Conservation (phyloP, 805 yeast genomes). For the Scheffersomyces amazonensis region DNA sequence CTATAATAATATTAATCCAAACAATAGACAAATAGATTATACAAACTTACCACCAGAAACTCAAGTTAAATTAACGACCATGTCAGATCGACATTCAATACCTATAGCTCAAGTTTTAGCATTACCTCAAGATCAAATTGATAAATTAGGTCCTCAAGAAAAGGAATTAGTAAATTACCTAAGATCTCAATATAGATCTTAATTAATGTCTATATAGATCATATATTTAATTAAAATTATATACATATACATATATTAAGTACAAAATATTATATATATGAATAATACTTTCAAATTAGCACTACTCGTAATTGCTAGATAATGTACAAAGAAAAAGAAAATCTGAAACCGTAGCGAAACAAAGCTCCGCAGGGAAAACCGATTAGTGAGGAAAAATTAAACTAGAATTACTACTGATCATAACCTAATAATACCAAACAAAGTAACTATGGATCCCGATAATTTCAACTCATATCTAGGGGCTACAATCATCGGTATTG, state of each 20-base stretch:
- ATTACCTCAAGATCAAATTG: conserved; percentile 48
- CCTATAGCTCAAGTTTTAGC: conserved; percentile 53
- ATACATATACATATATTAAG: too few relatives aligned
- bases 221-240: too few relatives aligned
- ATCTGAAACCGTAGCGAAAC: too few relatives aligned
- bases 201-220: too few relatives aligned
- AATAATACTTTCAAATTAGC: background rate
- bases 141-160: conserved; percentile 48
- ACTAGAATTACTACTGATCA: too few relatives aligned
- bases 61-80: conserved; percentile 45
- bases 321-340: too few relatives aligned
- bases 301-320: too few relatives aligned
- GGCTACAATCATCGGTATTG: conserved; percentile 18
- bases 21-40: background rate
- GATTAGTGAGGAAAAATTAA: too few relatives aligned
- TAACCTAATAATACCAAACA: background rate
- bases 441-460: background rate
- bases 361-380: too few relatives aligned
- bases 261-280: too few relatives aligned
- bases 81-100: conserved; percentile 58
- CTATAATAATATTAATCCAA: background rate
- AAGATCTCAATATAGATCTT: conserved; percentile 45
- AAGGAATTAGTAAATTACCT: conserved; percentile 54
- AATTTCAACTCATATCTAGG: conserved; percentile 6
- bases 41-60: conserved; percentile 46